Conservation (phyloP, 164 flowering plant species). For the Annona squamosa region DNA sequence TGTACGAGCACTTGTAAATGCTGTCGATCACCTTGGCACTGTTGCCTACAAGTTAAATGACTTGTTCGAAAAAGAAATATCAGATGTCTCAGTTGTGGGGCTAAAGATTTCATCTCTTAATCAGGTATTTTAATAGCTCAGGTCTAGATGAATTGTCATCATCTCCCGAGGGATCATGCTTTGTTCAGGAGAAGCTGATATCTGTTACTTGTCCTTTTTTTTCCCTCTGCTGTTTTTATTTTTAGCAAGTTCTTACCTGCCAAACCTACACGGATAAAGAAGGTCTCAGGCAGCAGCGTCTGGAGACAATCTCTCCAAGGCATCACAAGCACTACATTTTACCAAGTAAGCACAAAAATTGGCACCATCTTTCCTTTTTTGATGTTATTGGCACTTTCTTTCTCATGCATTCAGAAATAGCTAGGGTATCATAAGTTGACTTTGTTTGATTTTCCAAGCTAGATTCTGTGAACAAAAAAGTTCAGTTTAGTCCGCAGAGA, state of each 20-base stretch:
- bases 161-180: not conserved
- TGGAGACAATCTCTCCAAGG: slow-evolving; percentile 63
- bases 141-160: slow-evolving; percentile 3
- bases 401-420: not conserved
- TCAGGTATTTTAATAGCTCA: slow-evolving; percentile 48
- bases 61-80: slow-evolving; percentile 77
- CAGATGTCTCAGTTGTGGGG: slow-evolving; percentile 62
- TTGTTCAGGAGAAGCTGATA: slow-evolving; percentile 12
- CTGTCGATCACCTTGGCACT: slow-evolving; percentile 97
- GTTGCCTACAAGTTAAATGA: slow-evolving; percentile 91
- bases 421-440: not conserved
- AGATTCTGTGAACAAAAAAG: slow-evolving; percentile 79
- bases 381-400: no score
- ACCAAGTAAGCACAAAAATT: slow-evolving; percentile 55
- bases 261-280: slow-evolving; percentile 69
- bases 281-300: slow-evolving; percentile 81
- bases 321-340: slow-evolving; percentile 91
- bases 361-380: not conserved
- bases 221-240: slow-evolving; percentile 10
- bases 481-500: slow-evolving; percentile 63
- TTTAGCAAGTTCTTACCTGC: slow-evolving; percentile 75
- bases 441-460: slow-evolving; percentile 9
- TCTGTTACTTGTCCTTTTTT: no score
- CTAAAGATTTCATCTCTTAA: slow-evolving; percentile 55
- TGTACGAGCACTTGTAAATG: slow-evolving; percentile 88